Conservation (phyloP, 306 rosid genomes). For the Corylus heterophylla region DNA sequence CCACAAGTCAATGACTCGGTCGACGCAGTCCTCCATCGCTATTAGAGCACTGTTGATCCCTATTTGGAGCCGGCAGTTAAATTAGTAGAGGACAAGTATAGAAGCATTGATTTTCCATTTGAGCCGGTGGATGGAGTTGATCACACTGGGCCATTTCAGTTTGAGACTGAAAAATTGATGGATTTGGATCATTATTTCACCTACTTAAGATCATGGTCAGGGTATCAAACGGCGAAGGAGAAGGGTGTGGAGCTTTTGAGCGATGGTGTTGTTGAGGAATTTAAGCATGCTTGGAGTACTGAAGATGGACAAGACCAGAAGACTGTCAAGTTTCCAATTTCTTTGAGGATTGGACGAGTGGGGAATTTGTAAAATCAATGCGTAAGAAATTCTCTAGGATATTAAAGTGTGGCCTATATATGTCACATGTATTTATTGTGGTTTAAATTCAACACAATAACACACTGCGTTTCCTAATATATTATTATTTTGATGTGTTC, state of each 20-base stretch:
- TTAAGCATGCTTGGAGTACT: conserved; percentile 55
- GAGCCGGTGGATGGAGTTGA: conserved; percentile 56
- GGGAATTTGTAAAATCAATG: not conserved
- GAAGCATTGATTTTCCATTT: conserved; percentile 70
- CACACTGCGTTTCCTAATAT: too few relatives aligned
- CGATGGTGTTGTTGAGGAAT: conserved; percentile 40
- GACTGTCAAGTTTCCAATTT: conserved; percentile 51
- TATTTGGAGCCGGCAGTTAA: conserved; percentile 54
- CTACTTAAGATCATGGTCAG: conserved; percentile 66
- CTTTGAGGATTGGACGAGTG: conserved; percentile 70
- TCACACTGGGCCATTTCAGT: conserved; percentile 65
- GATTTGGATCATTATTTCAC: conserved; percentile 46
- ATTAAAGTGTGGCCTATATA: not conserved
- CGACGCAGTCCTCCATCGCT: conserved; percentile 43
- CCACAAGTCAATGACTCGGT: conserved; percentile 43
- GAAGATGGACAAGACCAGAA: conserved; percentile 35
- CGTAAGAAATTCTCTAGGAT: too few relatives aligned
- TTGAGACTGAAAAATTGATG: conserved; percentile 52
- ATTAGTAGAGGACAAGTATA: conserved; percentile 49
- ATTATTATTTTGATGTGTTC: too few relatives aligned
- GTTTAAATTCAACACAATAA: too few relatives aligned
- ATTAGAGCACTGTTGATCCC: conserved; percentile 25
- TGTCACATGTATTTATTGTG: not conserved
- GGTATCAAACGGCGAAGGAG: conserved; percentile 67
- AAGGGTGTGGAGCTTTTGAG: conserved; percentile 69